Conservation (phyloP, 441 rosid species). For the Erodium moschatum region DNA sequence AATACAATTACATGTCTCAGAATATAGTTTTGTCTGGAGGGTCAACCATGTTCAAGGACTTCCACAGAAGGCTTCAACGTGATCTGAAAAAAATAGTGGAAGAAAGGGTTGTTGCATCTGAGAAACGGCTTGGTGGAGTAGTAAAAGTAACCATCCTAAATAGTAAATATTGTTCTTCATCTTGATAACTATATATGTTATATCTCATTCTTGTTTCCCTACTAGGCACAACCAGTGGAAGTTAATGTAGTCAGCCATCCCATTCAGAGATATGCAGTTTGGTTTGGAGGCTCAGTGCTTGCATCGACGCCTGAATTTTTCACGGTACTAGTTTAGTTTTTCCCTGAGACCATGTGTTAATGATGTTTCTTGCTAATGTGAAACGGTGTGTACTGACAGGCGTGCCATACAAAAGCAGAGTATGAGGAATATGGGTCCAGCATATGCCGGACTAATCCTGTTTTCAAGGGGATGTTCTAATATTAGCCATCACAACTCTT, state of each 20-base stretch:
- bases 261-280: conserved; percentile 91
- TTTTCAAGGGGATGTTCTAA: conserved; percentile 6
- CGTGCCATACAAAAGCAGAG: conserved; percentile 8
- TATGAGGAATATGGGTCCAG: conserved; percentile 5
- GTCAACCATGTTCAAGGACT: conserved; percentile 99
- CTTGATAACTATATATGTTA: background rate
- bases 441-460: conserved; percentile 7
- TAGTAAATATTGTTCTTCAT: background rate
- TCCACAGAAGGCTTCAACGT: conserved; percentile 93
- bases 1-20: conserved; percentile 29
- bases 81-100: conserved; percentile 96
- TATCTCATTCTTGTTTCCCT: conserved; percentile 11
- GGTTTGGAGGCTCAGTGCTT: conserved; percentile 99
- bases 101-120: conserved; percentile 77
- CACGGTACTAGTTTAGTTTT: conserved; percentile 38
- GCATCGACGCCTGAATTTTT: conserved; percentile 98
- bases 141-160: conserved; percentile 41
- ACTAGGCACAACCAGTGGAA: conserved; percentile 84
- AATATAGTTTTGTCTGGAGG: conserved; percentile 98
- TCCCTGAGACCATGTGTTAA: background rate
- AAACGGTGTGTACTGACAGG: conserved; percentile 34
- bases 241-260: conserved; percentile 97
- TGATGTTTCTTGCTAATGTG: background rate
- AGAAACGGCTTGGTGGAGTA: conserved; percentile 67
- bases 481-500: too few relatives aligned